Percentiles rank a stretch among this genome's conserved stretches.
phyloP scores from a whole-genome alignment of 139 green algal species.

The Choricystis sp. region DNA sequence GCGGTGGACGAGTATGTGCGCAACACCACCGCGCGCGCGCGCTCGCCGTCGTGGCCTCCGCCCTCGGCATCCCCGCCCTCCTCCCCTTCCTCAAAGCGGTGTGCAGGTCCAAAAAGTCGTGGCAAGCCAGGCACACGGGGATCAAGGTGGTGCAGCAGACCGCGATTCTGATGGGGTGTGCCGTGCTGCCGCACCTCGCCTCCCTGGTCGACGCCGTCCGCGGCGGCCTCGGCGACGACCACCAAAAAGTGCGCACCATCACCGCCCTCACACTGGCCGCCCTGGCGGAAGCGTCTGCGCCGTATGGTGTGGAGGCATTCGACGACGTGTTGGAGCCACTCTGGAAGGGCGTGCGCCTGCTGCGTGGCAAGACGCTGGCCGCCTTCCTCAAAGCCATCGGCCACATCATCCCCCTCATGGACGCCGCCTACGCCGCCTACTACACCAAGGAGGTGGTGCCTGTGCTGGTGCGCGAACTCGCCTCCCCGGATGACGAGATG shows the following conservation, averaged over 20 bases:
- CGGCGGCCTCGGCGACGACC: conserved; percentile 43
- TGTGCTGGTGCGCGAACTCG: conserved; percentile 84
- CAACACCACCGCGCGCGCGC: conserved; percentile 88
- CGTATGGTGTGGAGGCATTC: conserved; percentile 98
- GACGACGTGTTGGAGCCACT: conserved; percentile 95
- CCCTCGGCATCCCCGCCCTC: conserved; percentile 90
- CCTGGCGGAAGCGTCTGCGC: conserved; percentile 81
- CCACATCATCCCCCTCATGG: conserved; percentile 98
- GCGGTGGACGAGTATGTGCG: conserved; percentile 98
- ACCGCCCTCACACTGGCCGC: conserved; percentile 82
- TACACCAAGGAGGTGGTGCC: conserved; percentile 96
- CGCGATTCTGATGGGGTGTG: conserved; percentile 92
- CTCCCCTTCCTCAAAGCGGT: conserved; percentile 98
- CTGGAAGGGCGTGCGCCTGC: conserved; percentile 87
- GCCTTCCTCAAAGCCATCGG: conserved; percentile 87
- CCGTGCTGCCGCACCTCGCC: conserved; percentile 92
- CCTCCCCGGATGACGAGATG: conserved; percentile 98
- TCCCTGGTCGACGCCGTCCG: conserved; percentile 87
- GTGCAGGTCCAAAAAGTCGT: conserved; percentile 84
- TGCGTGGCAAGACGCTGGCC: conserved; percentile 83
- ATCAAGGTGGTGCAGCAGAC: conserved; percentile 99
- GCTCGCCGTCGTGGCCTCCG: conserved; percentile 79
- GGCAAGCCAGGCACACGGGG: conserved; percentile 80
- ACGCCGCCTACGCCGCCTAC: conserved; percentile 93
- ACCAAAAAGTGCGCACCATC: conserved; percentile 91